phyloP scores from a whole-genome alignment of 2,329 filamentous ascomycete species.

The Epichloe elymi region DNA sequence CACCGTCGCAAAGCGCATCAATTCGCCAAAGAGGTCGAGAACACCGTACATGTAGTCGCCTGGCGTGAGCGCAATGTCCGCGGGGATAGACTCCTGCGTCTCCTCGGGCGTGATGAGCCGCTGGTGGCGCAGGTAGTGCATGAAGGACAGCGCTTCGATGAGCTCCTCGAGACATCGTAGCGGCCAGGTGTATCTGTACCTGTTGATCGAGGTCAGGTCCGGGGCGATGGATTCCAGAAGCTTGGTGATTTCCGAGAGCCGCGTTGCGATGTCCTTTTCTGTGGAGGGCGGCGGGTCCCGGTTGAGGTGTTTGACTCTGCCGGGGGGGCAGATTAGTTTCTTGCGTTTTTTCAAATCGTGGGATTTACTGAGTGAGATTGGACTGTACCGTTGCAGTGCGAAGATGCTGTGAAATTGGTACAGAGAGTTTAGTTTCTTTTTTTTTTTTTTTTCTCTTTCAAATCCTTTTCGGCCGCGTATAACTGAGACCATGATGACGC shows the following conservation, averaged over 20 bases:
- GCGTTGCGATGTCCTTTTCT: conserved; percentile 53
- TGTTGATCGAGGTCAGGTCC: conserved; percentile 68
- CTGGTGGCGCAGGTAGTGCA: conserved; percentile 73
- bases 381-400: conserved; percentile 24
- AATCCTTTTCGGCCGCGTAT: background rate
- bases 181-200: conserved; percentile 66
- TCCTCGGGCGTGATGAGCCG: conserved; percentile 56
- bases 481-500: too few species aligned
- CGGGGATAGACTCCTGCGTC: conserved; percentile 34
- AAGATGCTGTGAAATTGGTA: conserved; percentile 20
- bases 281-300: conserved; percentile 54
- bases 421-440: too few species aligned
- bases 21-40: conserved; percentile 87
- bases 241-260: conserved; percentile 55
- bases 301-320: conserved; percentile 50
- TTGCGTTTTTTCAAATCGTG: background rate
- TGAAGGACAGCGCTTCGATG: conserved; percentile 81
- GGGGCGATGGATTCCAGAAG: conserved; percentile 55
- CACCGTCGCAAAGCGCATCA: conserved; percentile 94
- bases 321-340: background rate
- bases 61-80: conserved; percentile 51
- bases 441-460: too few species aligned
- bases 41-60: conserved; percentile 85
- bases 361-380: background rate
- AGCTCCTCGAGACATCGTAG: conserved; percentile 88